Evolutionary conservation across 2,329 filamentous ascomycete species (phyloP), one percentile per base, ranked within the genome.

Genomic region (Balansia obtecta): DNA sequence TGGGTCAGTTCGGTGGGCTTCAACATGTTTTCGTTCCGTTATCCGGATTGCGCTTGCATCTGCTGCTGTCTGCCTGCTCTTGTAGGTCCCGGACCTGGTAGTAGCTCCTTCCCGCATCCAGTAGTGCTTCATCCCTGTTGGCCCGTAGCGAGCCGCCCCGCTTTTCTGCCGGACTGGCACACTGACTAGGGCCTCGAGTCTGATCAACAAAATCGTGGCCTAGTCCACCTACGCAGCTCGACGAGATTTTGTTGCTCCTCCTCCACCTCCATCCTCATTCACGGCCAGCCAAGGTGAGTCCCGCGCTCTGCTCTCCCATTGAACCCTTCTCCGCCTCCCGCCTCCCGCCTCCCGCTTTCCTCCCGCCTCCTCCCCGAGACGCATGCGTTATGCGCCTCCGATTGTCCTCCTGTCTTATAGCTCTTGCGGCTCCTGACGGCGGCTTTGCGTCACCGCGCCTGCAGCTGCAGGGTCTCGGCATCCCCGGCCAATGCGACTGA

Each of bases 201-300:
- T 30, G 40, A 52, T 56, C 51, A 55, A 59, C 58, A 59, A 60
- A 60, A 60, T 55, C 56, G 52, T 54, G 50, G 50, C 45, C 45
- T 52, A 54, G 49, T 58, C 57, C 58, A 47, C 56, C 54, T 53
- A 44, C 58, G 57, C 58, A 55, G 51, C 54, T 52, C 41, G 48
- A 47, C 39, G 38, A 49, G 46, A 40, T 40, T 51, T n/a, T n/a
- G n/a, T n/a, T 51, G 50, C 50, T 44, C 44, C 54, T 56, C 53
- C 48, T 55, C 50, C 55, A 54, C 50, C 53, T 52, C 49, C 50
- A 50, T 52, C 44, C 44, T 50, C 45, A 27, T 45, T 48, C 48
- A 50, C 52, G 44, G 43, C 53, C 46, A 48, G 42, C 46, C 47
- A 50, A 55, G 53, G 53, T 56, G 51, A 55, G 37, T 48, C 40